A percentile compares a stretch with the other conserved stretches of the same genome.
These are phyloP conservation scores for Tripterygium wilfordii DNA, from an alignment of 177 flowering plant species.

Conservation along the genomic window DNA sequence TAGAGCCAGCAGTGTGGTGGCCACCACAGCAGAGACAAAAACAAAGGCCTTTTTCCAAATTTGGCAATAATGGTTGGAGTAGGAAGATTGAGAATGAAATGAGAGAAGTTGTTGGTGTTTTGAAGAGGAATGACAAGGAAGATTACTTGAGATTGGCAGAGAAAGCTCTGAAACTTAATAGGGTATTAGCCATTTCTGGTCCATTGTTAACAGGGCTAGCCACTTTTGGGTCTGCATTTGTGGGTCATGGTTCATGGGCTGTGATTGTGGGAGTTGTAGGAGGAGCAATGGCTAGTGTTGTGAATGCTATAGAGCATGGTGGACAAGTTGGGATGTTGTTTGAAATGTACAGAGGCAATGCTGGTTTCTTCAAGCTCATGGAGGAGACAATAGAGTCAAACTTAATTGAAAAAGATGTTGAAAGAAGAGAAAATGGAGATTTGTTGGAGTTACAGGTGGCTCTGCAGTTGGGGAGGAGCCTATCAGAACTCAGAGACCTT, in stretches of 20 bases:
- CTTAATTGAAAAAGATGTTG: conserved; percentile 14
- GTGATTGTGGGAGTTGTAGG: conserved; percentile 21
- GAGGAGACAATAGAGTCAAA: conserved; percentile 27
- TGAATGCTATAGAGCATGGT: conserved; percentile 44
- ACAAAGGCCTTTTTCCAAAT: background rate
- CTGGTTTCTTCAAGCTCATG: conserved; percentile 29
- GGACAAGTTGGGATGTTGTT: conserved; percentile 58
- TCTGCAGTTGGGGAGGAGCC: conserved; percentile 33
- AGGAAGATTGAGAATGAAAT: conserved; percentile 32
- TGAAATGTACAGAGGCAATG: conserved; percentile 41
- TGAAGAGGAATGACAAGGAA: conserved; percentile 30
- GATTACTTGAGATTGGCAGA: conserved; percentile 38
- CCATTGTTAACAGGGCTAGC: conserved; percentile 40
- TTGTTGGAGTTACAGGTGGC: conserved; percentile 34
- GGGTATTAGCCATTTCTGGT: conserved; percentile 30
- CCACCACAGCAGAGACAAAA: conserved; percentile 12
- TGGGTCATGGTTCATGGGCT: conserved; percentile 24
- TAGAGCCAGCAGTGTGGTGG: conserved; percentile 55
- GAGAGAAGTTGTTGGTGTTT: conserved; percentile 26
- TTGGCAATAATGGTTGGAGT: conserved; percentile 48
- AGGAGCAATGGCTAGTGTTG: conserved; percentile 33
- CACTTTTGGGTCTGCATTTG: conserved; percentile 30
- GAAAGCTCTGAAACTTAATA: conserved; percentile 31
- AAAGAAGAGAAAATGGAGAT: conserved; percentile 36
- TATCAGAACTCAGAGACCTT: conserved; percentile 25